phyloP scores from a whole-genome alignment of 2,329 filamentous ascomycete species.

The Fusarium pseudocircinatum region DNA sequence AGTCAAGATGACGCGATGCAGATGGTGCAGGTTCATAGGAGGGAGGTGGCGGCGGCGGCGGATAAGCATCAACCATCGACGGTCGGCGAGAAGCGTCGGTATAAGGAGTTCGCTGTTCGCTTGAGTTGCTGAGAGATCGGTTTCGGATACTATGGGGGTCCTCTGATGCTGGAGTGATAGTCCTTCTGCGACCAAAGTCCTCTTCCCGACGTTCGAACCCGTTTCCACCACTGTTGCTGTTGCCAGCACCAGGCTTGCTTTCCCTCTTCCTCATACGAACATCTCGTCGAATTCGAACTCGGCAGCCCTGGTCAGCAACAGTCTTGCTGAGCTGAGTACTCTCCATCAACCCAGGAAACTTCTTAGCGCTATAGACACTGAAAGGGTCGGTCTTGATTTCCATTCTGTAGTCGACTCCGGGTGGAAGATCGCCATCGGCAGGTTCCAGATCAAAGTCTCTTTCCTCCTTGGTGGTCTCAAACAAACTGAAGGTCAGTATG shows the following conservation, averaged over 20 bases:
- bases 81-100: constrained; percentile 56
- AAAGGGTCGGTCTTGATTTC: constrained; percentile 91
- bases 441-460: constrained; percentile 76
- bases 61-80: constrained; percentile 58
- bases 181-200: constrained; percentile 58
- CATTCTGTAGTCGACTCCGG: constrained; percentile 80
- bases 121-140: constrained; percentile 70
- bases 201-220: constrained; percentile 71
- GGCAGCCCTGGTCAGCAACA: constrained; percentile 95
- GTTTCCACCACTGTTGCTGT: constrained; percentile 53
- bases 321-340: constrained; percentile 89
- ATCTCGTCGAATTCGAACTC: constrained; percentile 93
- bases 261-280: constrained; percentile 90
- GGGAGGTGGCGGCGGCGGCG: constrained; percentile 50
- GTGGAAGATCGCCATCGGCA: constrained; percentile 57
- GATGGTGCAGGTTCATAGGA: constrained; percentile 46
- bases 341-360: constrained; percentile 92
- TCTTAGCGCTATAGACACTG: constrained; percentile 94
- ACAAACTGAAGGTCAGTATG: constrained; percentile 89
- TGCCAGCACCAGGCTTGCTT: constrained; percentile 65
- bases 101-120: constrained; percentile 58
- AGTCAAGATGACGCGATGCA: constrained; percentile 47
- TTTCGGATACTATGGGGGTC: constrained; percentile 55
- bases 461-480: constrained; percentile 89
- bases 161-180: constrained; percentile 48